These are phyloP conservation scores for Fusarium concolor DNA, from an alignment of 2,329 filamentous ascomycete genomes.

Conservation along the genomic window DNA sequence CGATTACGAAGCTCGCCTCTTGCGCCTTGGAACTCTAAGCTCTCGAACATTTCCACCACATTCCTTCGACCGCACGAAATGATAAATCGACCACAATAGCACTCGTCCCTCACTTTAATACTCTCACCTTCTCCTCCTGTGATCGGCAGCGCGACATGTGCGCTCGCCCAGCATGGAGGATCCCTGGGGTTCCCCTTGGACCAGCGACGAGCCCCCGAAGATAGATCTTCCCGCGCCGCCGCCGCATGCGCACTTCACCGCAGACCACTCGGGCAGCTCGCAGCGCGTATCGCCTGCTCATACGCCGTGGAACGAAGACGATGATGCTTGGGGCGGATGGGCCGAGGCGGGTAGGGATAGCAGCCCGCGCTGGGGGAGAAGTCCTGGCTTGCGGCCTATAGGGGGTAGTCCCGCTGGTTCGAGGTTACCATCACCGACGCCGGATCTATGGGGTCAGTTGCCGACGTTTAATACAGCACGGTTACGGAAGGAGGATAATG, in stretches of 20 bases:
- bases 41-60: constrained; percentile 16
- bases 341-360: constrained; percentile 45
- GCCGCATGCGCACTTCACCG: constrained; percentile 48
- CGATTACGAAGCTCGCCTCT: constrained; percentile 33
- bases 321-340: constrained; percentile 54
- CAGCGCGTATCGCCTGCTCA: constrained; percentile 41
- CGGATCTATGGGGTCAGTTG: constrained; percentile 45
- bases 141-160: constrained; percentile 49
- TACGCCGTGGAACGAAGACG: constrained; percentile 51
- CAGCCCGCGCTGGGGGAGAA: constrained; percentile 50
- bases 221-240: constrained; percentile 51
- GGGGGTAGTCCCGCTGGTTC: constrained; percentile 42
- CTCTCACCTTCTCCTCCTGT: constrained; percentile 6
- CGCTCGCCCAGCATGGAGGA: constrained; percentile 65
- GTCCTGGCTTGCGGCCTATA: constrained; percentile 49
- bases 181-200: constrained; percentile 73
- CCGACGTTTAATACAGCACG: constrained; percentile 30
- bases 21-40: constrained; percentile 29
- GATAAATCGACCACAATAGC: constrained; percentile 36
- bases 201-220: constrained; percentile 53
- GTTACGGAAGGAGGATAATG: constrained; percentile 35
- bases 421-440: constrained; percentile 46
- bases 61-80: constrained; percentile 33
- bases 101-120: not conserved
- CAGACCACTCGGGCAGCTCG: constrained; percentile 41